phyloP scores from a whole-genome alignment of 2,329 filamentous ascomycete species.

The Talaromyces piceae region DNA sequence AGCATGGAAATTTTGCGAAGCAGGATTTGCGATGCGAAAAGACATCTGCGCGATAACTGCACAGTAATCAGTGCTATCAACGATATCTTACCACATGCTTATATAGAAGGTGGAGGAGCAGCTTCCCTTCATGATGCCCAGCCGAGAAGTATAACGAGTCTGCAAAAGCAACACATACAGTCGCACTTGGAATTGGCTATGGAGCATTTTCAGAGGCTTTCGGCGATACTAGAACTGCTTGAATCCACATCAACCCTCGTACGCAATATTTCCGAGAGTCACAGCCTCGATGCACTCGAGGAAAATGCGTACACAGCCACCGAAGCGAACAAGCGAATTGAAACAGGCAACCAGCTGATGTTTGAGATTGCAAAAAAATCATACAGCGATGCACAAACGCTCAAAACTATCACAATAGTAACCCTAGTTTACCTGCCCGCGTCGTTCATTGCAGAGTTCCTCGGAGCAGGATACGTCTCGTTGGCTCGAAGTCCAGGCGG shows the following conservation, averaged over 20 bases:
- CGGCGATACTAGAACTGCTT: neutral
- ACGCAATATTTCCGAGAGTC: neutral
- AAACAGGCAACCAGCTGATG: neutral
- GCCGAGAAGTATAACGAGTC: too few species aligned
- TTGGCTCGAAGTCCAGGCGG: neutral
- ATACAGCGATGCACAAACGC: neutral
- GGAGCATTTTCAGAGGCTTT: neutral
- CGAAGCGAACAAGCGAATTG: neutral
- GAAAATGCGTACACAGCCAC: neutral
- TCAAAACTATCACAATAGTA: neutral
- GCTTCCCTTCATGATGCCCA: too few species aligned
- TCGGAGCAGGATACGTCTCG: neutral
- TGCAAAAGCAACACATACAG: neutral
- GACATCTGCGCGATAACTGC: neutral
- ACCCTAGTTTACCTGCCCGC: neutral
- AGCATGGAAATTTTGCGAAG: neutral
- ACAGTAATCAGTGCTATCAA: neutral
- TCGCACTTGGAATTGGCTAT: neutral
- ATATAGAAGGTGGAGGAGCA: neutral
- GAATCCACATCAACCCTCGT: neutral
- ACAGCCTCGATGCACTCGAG: neutral
- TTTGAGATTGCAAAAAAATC: neutral
- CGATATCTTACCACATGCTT: neutral
- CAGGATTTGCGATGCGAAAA: neutral
- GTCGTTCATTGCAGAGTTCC: neutral